phyloP scores from a whole-genome alignment of 805 yeast genomes.

The Saccharomycopsis schoenii region DNA sequence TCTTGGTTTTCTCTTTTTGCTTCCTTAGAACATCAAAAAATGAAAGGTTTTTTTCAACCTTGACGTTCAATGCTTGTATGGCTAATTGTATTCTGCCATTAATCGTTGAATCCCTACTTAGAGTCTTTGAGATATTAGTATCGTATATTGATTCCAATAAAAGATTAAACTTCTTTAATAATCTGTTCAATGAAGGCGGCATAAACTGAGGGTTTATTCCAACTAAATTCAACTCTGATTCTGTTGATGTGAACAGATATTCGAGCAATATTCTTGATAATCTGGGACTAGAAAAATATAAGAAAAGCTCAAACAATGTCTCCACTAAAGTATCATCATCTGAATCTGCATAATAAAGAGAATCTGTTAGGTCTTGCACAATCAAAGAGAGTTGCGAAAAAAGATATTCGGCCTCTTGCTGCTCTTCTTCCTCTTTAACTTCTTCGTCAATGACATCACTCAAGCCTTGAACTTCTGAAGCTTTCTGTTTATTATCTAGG shows the following conservation, averaged over 20 bases:
- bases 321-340: constrained; percentile 50
- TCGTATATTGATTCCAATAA: constrained; percentile 11
- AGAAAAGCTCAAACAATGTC: constrained; percentile 41
- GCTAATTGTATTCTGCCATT: background rate
- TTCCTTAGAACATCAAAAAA: constrained; percentile 28
- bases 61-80: constrained; percentile 3
- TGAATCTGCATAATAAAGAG: constrained; percentile 51
- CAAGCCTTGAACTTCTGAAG: background rate
- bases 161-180: constrained; percentile 8
- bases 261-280: constrained; percentile 51
- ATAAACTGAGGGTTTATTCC: constrained; percentile 16
- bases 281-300: constrained; percentile 37
- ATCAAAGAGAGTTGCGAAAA: constrained; percentile 31
- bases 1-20: constrained; percentile 25
- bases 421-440: constrained; percentile 22
- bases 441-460: constrained; percentile 9
- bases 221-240: constrained; percentile 7
- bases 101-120: background rate
- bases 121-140: background rate
- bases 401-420: constrained; percentile 22
- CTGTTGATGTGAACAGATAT: constrained; percentile 28
- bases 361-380: constrained; percentile 47
- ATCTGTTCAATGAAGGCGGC: constrained; percentile 24
- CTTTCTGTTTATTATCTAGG: background rate
- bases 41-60: constrained; percentile 18